phyloP scores from a whole-genome alignment of 352 stramenopile genomes.

The Poterioochromonas sp. region DNA sequence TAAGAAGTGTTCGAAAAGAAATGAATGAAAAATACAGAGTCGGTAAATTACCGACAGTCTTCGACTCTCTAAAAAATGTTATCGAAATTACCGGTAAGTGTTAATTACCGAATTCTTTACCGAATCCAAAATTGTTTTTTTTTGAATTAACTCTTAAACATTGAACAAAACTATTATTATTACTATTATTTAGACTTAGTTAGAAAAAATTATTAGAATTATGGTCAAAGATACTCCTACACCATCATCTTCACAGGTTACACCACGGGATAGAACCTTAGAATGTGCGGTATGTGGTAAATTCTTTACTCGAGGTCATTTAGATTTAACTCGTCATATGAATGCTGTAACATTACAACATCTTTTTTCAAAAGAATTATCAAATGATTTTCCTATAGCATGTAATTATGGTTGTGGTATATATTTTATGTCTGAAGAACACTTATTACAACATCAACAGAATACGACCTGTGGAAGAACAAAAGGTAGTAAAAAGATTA shows the following conservation, averaged over 20 bases:
- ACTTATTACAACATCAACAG: not conserved
- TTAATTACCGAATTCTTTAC: too few relatives aligned
- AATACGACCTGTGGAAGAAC: not conserved
- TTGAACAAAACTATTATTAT: too few relatives aligned
- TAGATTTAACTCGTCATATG: constrained; percentile 23
- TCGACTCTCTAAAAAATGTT: too few relatives aligned
- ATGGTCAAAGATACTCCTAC: too few relatives aligned
- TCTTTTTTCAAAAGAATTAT: not conserved
- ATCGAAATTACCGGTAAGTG: too few relatives aligned
- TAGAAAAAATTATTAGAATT: too few relatives aligned
- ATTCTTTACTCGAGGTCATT: constrained; percentile 7
- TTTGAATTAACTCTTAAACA: too few relatives aligned
- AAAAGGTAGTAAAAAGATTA: not conserved
- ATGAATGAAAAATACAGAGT: too few relatives aligned
- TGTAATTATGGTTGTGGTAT: constrained; percentile 5
- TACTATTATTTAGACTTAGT: too few relatives aligned
- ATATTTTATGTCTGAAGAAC: constrained; percentile 15
- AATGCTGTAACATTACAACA: constrained; percentile 24
- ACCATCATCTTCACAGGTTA: not conserved
- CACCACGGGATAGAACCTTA: not conserved
- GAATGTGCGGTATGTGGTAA: constrained; percentile 30
- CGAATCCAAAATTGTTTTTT: too few relatives aligned
- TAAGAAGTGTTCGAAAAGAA: too few relatives aligned
- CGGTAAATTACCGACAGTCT: too few relatives aligned
- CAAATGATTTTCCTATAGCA: not conserved